These are phyloP conservation scores for Aquilaria agallochum DNA, from an alignment of 441 rosid genomes.

Conservation along the genomic window DNA sequence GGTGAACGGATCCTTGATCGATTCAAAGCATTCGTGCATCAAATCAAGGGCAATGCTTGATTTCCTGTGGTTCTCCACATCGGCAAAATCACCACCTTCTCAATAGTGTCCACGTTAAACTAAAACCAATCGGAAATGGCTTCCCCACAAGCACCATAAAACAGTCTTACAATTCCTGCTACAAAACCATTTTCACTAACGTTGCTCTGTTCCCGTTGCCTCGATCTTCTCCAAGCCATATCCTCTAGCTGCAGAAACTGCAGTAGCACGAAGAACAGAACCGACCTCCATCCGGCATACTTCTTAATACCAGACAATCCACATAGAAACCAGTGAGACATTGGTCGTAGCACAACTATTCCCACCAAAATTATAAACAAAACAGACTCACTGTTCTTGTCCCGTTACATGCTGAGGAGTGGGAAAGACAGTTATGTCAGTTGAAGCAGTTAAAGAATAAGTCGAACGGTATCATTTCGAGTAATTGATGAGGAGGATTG, in stretches of 20 bases:
- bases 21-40: conserved; percentile 54
- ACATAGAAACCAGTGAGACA: conserved; percentile 66
- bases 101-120: conserved; percentile 41
- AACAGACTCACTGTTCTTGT: conserved; percentile 25
- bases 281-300: conserved; percentile 61
- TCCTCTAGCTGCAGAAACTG: background rate
- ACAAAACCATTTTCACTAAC: conserved; percentile 42
- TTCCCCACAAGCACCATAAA: conserved; percentile 25
- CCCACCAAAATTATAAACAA: conserved; percentile 56
- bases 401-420: no score
- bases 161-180: conserved; percentile 34
- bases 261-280: conserved; percentile 70
- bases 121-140: conserved; percentile 22
- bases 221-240: conserved; percentile 32
- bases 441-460: no score
- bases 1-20: conserved; percentile 21
- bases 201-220: background rate
- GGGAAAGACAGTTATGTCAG: no score
- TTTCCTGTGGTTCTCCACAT: conserved; percentile 27
- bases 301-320: conserved; percentile 42
- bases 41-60: conserved; percentile 35
- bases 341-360: conserved; percentile 48
- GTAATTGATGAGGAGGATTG: background rate
- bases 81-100: conserved; percentile 21
- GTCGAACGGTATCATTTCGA: conserved; percentile 14